Base-by-base conservation (phyloP, 164 flowering plant genomes). In the Chimonanthus salicifolius region DNA sequence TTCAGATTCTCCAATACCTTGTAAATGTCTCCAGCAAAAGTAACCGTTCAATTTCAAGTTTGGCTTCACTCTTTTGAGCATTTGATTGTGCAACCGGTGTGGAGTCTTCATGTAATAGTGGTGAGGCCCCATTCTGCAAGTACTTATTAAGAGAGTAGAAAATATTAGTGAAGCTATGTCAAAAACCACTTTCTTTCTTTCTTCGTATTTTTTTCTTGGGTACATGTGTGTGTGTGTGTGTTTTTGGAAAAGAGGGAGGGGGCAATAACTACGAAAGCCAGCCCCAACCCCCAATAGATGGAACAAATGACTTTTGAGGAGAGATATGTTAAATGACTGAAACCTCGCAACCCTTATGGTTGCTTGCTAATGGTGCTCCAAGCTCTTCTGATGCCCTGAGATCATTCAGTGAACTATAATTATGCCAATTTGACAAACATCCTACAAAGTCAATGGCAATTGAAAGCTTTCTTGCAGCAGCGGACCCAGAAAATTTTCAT, bases 11-110 rank as follows among this genome's bases (percentile, higher is more conserved):
- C 65, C 72, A 70, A 68, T 78, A 79, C 81, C 81, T 72, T 47
- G 81, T 63, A 69, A 79, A 79, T 13, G 75, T 75, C 71, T 72
- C 81, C 68, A 72, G 73, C 75, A 51, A 48, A 64, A 79, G 71
- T 70, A 79, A 64, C 8, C 33, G 58, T 75, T 72, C 78, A 65
- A 79, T 79, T 47, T 43, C 68, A 75, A 64, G 54, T 69, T 75
- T 79, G 71, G 74, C 21, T 69, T 75, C 78, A 58, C 75, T 69
- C 73, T 43, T 75, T 62, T 72, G 71, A n/a, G 18, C 51, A 49
- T 20, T 72, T 64, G 43, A 54, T 70, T 58, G 77, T 33, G 11
- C n/a, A 62, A 65, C 47, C 54, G 1, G 58, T 58, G 58, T 74
- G 8, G 13, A 18, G 51, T 20, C 67, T 16, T 72, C 75, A 67